Evolutionary conservation across 1,139 yeast species (phyloP).

Genomic region (Hanseniaspora sp.): DNA sequence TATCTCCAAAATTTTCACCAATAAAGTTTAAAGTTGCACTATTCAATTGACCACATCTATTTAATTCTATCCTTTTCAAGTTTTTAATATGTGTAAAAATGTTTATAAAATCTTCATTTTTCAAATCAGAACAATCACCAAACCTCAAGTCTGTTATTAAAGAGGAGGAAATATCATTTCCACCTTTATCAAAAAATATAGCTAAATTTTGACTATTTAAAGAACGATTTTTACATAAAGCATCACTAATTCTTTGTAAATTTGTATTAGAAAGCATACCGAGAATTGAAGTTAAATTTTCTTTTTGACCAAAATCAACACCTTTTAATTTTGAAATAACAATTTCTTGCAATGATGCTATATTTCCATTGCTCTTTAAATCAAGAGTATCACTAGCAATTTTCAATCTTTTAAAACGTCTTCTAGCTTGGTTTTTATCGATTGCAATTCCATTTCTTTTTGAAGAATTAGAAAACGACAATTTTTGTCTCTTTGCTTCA

Average conservation of each 20-base stretch:
- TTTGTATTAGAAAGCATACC: constrained; percentile 29
- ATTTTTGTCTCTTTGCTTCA: neutral
- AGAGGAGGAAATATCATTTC: constrained; percentile 11
- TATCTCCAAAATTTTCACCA: constrained; percentile 43
- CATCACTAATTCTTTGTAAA: constrained; percentile 66
- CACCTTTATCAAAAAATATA: constrained; percentile 54
- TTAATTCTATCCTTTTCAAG: constrained; percentile 51
- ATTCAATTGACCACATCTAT: constrained; percentile 89
- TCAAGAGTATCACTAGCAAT: constrained; percentile 77
- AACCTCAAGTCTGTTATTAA: constrained; percentile 45
- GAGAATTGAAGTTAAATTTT: constrained; percentile 18
- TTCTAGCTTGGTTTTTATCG: constrained; percentile 33
- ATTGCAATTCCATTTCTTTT: constrained; percentile 22
- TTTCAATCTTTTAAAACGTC: constrained; percentile 41
- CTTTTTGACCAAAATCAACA: constrained; percentile 21
- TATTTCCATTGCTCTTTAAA: constrained; percentile 41
- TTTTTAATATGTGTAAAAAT: constrained; percentile 57
- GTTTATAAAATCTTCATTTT: constrained; percentile 58
- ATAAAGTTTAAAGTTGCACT: constrained; percentile 61
- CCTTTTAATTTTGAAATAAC: constrained; percentile 42
- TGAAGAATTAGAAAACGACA: neutral
- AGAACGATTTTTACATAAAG: constrained; percentile 71
- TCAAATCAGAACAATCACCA: constrained; percentile 86
- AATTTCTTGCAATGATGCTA: constrained; percentile 69
- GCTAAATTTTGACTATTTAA: constrained; percentile 59